Evolutionary conservation across 495 filamentous ascomycete genomes (phyloP), one percentile per base, ranked within the genome.

Genomic region (Platismatia glauca): DNA sequence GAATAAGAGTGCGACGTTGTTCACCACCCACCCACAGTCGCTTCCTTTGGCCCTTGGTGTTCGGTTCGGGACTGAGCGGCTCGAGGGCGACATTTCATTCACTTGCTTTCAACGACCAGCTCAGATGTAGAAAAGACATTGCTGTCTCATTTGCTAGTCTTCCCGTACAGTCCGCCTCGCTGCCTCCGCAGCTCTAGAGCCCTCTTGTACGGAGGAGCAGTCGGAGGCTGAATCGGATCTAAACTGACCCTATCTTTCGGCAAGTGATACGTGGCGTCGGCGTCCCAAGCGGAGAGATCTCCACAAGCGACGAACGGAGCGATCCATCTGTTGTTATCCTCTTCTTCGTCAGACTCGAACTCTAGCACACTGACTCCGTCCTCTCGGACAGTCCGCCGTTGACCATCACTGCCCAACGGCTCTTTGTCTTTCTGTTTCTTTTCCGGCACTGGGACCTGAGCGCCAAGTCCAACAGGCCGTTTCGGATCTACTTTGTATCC

Each of bases 251-350:
- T 81, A 58, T 84, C 82, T 52, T 84, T 81, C 2, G 94, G 91
- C 13, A 98, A 78, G 64, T 86, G 81, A 75, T 97, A 96, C 2
- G 90, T 89, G 24, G 94, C 94, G 79, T 98, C 94, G 0, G 92
- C 88, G 73, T 98, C 94, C 77, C 86, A 97, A 9, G 89, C 85
- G 6, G 89, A 92, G n/a, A 97, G 79, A 73, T 98, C 94, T 15
- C 94, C 94, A 71, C 95, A 97, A 20, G 94, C 94, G 58, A 98
- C 84, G 69, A 98, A 98, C 0, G 91, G 89, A 0, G 90, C 90
- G 59, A 97, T 91, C 89, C 91, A 97, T 57, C 88, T 77, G 46
- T 77, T 53, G 5, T 9, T 75, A 27, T 83, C 73, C 43, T 78
- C 72, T 44, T 81, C 74, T 2, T 73, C 71, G 4, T 81, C 75